A percentile compares a stretch with the other conserved stretches of the same genome.
These are phyloP conservation scores for Globisporangium sylvaticum DNA, from an alignment of 352 stramenopile genomes.

Conservation along the genomic window DNA sequence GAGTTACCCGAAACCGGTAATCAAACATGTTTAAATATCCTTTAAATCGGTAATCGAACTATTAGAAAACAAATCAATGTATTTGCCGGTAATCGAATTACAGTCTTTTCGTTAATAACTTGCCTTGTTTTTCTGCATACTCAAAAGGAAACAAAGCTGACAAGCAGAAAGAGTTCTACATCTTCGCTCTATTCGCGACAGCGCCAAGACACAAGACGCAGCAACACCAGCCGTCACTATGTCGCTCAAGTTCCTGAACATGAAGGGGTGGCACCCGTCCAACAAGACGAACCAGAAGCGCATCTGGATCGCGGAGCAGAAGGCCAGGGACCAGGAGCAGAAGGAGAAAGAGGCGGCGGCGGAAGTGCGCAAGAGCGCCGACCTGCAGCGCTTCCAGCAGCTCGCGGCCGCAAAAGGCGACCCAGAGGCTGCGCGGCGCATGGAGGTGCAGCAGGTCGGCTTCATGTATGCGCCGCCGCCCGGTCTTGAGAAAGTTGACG, in stretches of 20 bases:
- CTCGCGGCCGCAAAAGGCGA: constrained; percentile 58
- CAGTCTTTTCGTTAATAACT: too few relatives aligned
- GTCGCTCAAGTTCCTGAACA: constrained; percentile 79
- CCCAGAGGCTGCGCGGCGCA: constrained; percentile 30
- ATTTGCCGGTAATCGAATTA: too few relatives aligned
- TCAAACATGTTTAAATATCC: too few relatives aligned
- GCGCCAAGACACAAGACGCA: background rate
- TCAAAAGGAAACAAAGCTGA: too few relatives aligned
- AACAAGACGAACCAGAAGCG: constrained; percentile 83
- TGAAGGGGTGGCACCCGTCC: constrained; percentile 77
- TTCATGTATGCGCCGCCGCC: constrained; percentile 78
- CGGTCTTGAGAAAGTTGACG: constrained; percentile 49
- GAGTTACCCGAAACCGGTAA: too few relatives aligned
- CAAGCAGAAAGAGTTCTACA: too few relatives aligned
- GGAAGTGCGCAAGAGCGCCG: constrained; percentile 62
- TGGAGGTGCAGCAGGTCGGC: constrained; percentile 52
- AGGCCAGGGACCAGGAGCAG: constrained; percentile 41
- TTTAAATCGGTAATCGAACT: too few relatives aligned
- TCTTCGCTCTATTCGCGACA: too few relatives aligned
- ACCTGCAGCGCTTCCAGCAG: constrained; percentile 51
- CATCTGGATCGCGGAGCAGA: constrained; percentile 83
- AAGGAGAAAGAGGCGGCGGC: constrained; percentile 55
- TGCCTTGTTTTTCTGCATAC: too few relatives aligned
- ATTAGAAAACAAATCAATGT: too few relatives aligned
- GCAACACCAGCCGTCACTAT: constrained; percentile 21